These are phyloP conservation scores for Aspergillus costaricaensis DNA, from an alignment of 2,329 filamentous ascomycete genomes.

Conservation along the genomic window DNA sequence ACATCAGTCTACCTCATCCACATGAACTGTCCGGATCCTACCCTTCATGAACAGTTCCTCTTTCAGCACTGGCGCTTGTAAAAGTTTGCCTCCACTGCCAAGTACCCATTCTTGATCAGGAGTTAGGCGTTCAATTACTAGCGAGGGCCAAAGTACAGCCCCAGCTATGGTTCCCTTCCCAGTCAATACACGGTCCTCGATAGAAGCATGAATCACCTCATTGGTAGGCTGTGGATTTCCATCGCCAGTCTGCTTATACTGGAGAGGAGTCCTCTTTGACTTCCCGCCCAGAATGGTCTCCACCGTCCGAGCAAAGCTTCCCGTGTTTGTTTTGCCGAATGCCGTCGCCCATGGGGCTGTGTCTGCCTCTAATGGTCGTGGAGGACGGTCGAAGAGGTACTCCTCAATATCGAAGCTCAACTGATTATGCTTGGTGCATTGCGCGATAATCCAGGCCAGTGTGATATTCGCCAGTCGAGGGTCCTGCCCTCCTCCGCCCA, in stretches of 20 bases:
- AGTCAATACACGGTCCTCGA: constrained; percentile 8
- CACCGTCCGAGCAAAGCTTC: constrained; percentile 11
- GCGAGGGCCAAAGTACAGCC: constrained; percentile 1
- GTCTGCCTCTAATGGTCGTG: constrained; percentile 2
- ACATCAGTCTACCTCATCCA: constrained; percentile 5
- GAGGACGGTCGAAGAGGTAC: constrained; percentile 23
- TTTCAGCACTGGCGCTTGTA: not conserved
- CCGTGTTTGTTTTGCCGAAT: constrained; percentile 11
- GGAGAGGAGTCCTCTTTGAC: constrained; percentile 17
- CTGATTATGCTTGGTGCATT: constrained; percentile 33
- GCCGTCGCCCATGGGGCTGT: constrained; percentile 21
- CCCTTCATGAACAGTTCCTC: constrained; percentile 15
- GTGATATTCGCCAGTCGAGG: constrained; percentile 50
- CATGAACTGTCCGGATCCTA: constrained; percentile 15
- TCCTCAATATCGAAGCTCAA: constrained; percentile 22
- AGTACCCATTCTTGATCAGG: not conserved
- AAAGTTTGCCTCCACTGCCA: not conserved
- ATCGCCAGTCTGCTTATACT: constrained; percentile 12
- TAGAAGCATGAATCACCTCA: constrained; percentile 20
- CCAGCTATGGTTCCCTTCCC: not conserved
- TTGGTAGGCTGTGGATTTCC: constrained; percentile 3
- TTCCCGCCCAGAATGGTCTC: constrained; percentile 14
- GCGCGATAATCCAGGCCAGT: constrained; percentile 60
- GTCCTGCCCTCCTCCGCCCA: constrained; percentile 50
- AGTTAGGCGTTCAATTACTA: not conserved